Evolutionary conservation across 2,329 filamentous ascomycete species (phyloP), one percentile per base, ranked within the genome.

Genomic region (Aspergillus floridensis): DNA sequence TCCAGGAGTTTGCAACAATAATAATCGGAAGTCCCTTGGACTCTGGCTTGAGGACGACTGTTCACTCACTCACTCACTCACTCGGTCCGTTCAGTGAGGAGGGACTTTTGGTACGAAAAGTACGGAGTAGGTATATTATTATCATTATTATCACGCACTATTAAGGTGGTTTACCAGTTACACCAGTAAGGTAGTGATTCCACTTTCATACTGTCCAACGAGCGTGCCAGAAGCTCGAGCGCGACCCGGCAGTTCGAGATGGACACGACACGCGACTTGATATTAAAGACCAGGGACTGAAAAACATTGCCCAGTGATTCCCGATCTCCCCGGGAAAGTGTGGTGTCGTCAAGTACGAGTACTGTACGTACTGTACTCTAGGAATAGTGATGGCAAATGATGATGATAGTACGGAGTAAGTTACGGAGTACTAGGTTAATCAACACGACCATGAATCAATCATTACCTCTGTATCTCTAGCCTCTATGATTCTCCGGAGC

Each of bases 191-290:
- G 26, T 26, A 26, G 26, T 29, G 6, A 29, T 8, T 29, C 32
- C 14, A 35, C 14, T 11, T 14, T 35, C 16, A 19, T n/a, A 6
- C 46, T 41, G 26, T 48, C 57, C 59, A 59, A 54, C 55, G 41
- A 53, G 44, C 50, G 26, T 11, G 19, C 48, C 29, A 14, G 53
- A 24, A 50, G 47, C 50, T 49, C 24, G 55, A 59, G 59, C 61
- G 61, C 61, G 63, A 63, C 59, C 59, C 61, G 54, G 55, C 59
- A 59, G 58, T 62, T 55, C 48, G 49, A 61, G 55, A 62, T 63
- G 63, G 60, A 65, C 59, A 62, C 64, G 58, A 59, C 63, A 62
- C 62, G 60, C 50, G 46, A 60, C 14, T 46, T 53, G 24, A 50
- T 41, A 41, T 41, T 41, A 41, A 41, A n/a, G 26, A 41, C 14